phyloP scores from a whole-genome alignment of 495 filamentous ascomycete genomes.

The Xylaria castorea region DNA sequence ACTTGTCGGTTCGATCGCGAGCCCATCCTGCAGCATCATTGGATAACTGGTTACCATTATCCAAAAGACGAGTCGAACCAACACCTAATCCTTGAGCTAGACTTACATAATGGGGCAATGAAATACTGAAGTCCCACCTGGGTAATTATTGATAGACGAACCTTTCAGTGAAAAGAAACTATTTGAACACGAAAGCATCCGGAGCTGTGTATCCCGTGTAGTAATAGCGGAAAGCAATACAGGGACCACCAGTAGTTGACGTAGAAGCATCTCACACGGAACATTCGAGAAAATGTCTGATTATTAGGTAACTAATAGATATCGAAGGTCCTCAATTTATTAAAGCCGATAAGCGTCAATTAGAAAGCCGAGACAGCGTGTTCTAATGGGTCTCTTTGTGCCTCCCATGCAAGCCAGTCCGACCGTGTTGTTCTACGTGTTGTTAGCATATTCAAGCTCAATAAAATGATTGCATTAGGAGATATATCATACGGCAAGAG shows the following conservation, averaged over 20 bases:
- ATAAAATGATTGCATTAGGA: neutral
- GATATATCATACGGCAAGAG: slow-evolving; percentile 77
- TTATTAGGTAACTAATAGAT: neutral
- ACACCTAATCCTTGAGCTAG: neutral
- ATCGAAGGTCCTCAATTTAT: neutral
- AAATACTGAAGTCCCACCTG: neutral
- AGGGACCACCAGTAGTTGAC: neutral
- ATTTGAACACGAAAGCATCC: neutral
- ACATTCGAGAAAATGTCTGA: neutral
- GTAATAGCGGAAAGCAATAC: neutral
- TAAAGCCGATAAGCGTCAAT: neutral
- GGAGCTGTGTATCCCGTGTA: neutral
- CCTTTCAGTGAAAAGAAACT: neutral
- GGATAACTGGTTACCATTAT: neutral
- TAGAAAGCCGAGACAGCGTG: slow-evolving; percentile 66
- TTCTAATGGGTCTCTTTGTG: slow-evolving; percentile 77
- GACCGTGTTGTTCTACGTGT: slow-evolving; percentile 80
- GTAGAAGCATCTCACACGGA: neutral
- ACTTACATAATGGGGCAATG: neutral
- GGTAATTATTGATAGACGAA: neutral
- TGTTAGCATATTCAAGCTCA: slow-evolving; percentile 33
- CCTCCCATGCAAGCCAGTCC: slow-evolving; percentile 96
- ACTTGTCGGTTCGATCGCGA: neutral
- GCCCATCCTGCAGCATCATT: neutral
- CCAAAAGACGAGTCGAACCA: neutral